Conservation (phyloP, 129 eudicot genomes). For the Ambrosia trifida region DNA sequence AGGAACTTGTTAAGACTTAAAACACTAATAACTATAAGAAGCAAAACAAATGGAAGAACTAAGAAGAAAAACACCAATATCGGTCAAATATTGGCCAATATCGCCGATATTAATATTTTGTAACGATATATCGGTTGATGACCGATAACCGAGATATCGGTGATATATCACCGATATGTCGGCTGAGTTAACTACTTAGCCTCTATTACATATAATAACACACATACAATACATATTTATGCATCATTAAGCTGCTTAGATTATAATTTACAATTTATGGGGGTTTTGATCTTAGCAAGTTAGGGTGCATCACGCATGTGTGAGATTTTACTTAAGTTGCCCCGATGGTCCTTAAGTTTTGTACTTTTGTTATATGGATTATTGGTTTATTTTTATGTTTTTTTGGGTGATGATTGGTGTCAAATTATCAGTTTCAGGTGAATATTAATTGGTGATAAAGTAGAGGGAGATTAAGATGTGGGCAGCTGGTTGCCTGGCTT, state of each 20-base stretch:
- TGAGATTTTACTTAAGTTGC: too few species aligned
- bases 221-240: neutral
- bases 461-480: constrained; percentile 56
- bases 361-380: constrained; percentile 11
- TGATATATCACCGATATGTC: too few species aligned
- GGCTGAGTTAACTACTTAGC: too few species aligned
- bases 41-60: too few species aligned
- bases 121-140: too few species aligned
- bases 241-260: constrained; percentile 3
- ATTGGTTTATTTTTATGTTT: neutral
- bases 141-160: too few species aligned
- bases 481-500: constrained; percentile 98
- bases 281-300: neutral
- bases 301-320: neutral
- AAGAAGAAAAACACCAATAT: too few species aligned
- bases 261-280: neutral
- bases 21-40: too few species aligned
- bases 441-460: constrained; percentile 31
- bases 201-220: neutral
- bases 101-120: too few species aligned
- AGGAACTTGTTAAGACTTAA: too few species aligned
- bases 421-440: constrained; percentile 31
- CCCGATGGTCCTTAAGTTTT: too few species aligned
- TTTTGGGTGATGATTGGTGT: constrained; percentile 18
- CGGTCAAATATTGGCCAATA: too few species aligned